Evolutionary conservation across 129 eudicot species (phyloP).

Genomic region (Daucus carota): DH1_v3.0 NC_030382.2:47114001-47114500

Average conservation of each 20-base stretch:
- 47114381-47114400: not conserved
- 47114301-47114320: not conserved
- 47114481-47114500: slow-evolving; percentile 84
- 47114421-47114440: slow-evolving; percentile 2
- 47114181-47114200: not conserved
- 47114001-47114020: not conserved
- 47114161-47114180: not conserved
- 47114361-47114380: not conserved
- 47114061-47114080: not conserved
- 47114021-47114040: not conserved
- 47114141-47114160: not conserved
- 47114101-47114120: not conserved
- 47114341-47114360: not conserved
- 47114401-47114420: not conserved
- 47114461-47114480: slow-evolving; percentile 69
- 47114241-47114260: not conserved
- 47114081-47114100: not conserved
- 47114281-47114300: not conserved
- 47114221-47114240: not conserved
- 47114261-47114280: not conserved
- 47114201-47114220: not conserved
- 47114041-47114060: not conserved
- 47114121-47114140: not conserved
- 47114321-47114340: not conserved
- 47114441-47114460: slow-evolving; percentile 74